Percentiles rank a stretch among this genome's conserved stretches.
phyloP scores from a whole-genome alignment of 352 stramenopile species.

The Phytopythium boreale region DNA sequence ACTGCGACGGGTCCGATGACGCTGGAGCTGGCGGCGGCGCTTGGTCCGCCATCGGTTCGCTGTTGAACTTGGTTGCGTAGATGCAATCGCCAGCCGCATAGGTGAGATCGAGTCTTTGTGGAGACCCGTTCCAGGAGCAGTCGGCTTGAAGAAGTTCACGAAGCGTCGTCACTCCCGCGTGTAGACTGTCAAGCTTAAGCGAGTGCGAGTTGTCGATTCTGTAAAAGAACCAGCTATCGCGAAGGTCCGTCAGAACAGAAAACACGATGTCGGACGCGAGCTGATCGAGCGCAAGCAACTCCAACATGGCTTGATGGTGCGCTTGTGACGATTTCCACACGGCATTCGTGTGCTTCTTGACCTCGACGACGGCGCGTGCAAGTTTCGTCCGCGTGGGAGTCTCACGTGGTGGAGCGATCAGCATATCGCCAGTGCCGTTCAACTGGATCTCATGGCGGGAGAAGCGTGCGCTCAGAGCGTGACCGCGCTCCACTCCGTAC shows the following conservation, averaged over 20 bases:
- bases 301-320: background rate
- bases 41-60: background rate
- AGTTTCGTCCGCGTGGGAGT: background rate
- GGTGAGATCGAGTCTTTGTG: background rate
- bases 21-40: background rate
- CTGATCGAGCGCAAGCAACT: background rate
- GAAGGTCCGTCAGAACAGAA: background rate
- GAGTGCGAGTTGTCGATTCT: background rate
- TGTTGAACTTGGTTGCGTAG: background rate
- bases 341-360: background rate
- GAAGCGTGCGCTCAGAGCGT: background rate
- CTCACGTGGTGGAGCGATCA: background rate
- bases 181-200: background rate
- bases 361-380: background rate
- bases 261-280: background rate
- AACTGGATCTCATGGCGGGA: background rate
- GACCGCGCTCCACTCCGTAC: background rate
- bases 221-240: background rate
- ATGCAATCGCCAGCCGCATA: background rate
- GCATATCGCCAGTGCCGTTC: background rate
- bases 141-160: background rate
- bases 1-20: background rate
- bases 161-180: background rate
- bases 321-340: background rate
- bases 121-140: background rate